Conservation (phyloP, 2,329 filamentous ascomycete species). For the Sporothrix dimorphospora region DNA sequence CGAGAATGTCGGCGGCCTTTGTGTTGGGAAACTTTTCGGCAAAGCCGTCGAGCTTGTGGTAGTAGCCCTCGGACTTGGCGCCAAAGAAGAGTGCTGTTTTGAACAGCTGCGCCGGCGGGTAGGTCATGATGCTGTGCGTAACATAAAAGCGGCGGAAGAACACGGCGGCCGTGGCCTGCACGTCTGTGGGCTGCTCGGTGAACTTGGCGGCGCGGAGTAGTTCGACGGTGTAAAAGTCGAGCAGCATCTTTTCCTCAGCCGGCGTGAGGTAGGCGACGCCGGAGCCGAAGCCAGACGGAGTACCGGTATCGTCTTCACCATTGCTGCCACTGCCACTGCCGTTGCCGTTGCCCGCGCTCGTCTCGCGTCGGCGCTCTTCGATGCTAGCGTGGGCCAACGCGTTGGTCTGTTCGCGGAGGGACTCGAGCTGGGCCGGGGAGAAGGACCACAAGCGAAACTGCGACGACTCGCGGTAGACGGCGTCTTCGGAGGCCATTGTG, state of each 20-base stretch:
- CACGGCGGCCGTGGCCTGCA: conserved; percentile 76
- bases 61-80: conserved; percentile 87
- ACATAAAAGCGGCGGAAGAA: conserved; percentile 95
- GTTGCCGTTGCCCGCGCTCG: conserved; percentile 36
- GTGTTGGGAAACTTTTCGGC: conserved; percentile 70
- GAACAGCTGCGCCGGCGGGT: conserved; percentile 85
- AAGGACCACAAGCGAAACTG: conserved; percentile 95
- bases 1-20: conserved; percentile 79
- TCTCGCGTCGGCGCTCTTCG: conserved; percentile 56
- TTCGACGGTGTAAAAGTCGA: conserved; percentile 73
- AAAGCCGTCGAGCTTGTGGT: conserved; percentile 57
- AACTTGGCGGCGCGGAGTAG: conserved; percentile 60
- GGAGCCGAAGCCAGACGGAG: conserved; percentile 32
- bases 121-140: conserved; percentile 94
- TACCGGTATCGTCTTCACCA: conserved; percentile 34
- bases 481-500: conserved; percentile 79
- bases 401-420: conserved; percentile 79
- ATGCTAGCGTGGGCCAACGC: conserved; percentile 68
- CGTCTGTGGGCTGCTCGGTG: conserved; percentile 55
- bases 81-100: conserved; percentile 91
- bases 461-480: conserved; percentile 84
- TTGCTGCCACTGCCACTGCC: background rate
- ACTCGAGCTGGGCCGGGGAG: conserved; percentile 69
- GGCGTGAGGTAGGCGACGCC: conserved; percentile 66
- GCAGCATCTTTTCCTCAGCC: conserved; percentile 79